These are phyloP conservation scores for Mucor plumbeus DNA, from an alignment of 371 early-diverging fungal genomes.

Conservation along the genomic window DNA sequence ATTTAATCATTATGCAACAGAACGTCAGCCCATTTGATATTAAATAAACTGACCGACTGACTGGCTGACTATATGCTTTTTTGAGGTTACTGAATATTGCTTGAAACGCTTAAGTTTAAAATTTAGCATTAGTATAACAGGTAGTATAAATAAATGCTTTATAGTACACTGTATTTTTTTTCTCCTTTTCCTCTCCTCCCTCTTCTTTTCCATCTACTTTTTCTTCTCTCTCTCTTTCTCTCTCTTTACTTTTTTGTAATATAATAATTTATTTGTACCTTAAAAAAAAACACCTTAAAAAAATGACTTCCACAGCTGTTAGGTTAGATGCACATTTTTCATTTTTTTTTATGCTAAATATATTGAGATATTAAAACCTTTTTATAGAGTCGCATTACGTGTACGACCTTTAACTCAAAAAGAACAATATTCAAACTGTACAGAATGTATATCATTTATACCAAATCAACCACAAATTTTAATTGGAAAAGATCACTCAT, in stretches of 20 bases:
- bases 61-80: background rate
- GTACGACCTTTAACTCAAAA: constrained; percentile 80
- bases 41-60: background rate
- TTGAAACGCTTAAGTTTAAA: constrained; percentile 22
- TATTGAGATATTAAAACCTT: background rate
- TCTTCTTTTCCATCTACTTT: constrained; percentile 4
- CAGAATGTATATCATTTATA: constrained; percentile 71
- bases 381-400: constrained; percentile 76
- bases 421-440: constrained; percentile 71
- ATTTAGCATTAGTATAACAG: constrained; percentile 2
- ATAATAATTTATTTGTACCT: constrained; percentile 4
- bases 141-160: constrained; percentile 9
- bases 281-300: background rate
- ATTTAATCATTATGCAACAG: background rate
- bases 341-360: constrained; percentile 5
- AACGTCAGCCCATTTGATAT: constrained; percentile 14
- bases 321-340: constrained; percentile 24
- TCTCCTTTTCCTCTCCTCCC: background rate
- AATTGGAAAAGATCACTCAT: constrained; percentile 72
- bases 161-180: background rate
- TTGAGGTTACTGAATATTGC: background rate
- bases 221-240: background rate
- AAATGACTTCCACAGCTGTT: constrained; percentile 45
- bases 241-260: constrained; percentile 6
- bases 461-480: constrained; percentile 67